These are phyloP conservation scores for Phytophthora hybrid DNA, from an alignment of 352 stramenopile genomes.

Conservation along the genomic window DNA sequence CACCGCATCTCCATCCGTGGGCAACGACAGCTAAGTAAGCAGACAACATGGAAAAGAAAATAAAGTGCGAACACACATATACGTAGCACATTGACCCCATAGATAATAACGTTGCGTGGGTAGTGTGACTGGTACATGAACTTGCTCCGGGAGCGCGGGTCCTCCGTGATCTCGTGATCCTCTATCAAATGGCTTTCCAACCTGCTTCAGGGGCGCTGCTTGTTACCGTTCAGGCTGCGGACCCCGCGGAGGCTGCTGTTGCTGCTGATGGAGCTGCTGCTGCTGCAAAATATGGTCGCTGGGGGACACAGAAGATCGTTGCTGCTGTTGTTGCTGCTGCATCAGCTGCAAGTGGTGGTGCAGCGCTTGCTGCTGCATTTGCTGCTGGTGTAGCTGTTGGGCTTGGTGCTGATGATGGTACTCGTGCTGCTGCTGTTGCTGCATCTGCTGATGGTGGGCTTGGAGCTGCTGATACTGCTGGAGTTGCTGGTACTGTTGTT, in stretches of 20 bases:
- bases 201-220: not conserved
- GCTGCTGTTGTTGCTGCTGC: slow-evolving; percentile 51
- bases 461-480: slow-evolving; percentile 65
- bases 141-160: not conserved
- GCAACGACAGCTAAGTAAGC: slow-evolving; percentile 50
- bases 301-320: slow-evolving; percentile 34
- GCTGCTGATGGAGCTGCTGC: slow-evolving; percentile 40
- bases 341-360: slow-evolving; percentile 63
- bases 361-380: slow-evolving; percentile 60
- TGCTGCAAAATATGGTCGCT: slow-evolving; percentile 51
- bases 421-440: slow-evolving; percentile 43
- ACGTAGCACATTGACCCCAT: slow-evolving; percentile 42
- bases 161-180: slow-evolving; percentile 8
- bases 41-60: slow-evolving; percentile 11
- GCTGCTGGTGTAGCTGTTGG: slow-evolving; percentile 60
- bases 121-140: slow-evolving; percentile 14
- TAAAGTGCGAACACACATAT: slow-evolving; percentile 28
- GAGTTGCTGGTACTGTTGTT: slow-evolving; percentile 58
- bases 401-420: slow-evolving; percentile 56
- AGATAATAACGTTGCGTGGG: slow-evolving; percentile 36
- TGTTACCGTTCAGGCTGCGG: slow-evolving; percentile 37
- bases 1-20: slow-evolving; percentile 73
- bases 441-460: slow-evolving; percentile 58
- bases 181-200: slow-evolving; percentile 32
- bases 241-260: slow-evolving; percentile 35